Evolutionary conservation across 2,329 filamentous ascomycete genomes (phyloP), one percentile per base, ranked within the genome.

Genomic region (Fusarium concolor): DNA sequence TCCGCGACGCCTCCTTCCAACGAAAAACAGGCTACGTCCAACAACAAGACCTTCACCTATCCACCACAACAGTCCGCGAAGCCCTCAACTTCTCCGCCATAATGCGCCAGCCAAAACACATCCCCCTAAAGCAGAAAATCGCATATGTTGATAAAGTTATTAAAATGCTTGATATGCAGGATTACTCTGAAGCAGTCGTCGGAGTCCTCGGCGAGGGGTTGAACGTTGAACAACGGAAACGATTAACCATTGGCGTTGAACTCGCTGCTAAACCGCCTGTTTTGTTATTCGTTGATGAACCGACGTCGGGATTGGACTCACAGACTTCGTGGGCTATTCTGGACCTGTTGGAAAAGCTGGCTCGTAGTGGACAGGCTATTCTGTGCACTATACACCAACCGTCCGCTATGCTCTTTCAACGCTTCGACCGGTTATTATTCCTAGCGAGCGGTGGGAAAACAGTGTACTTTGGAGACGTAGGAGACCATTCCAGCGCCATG

Each of bases 21-120:
- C 89, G 93, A 54, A 94, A 94, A 79, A 95, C 92, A 0, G 93
- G 93, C 42, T 96, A 96, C 70, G 93, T 93, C 24, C 92, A 96
- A 74, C 93, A 97, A 76, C 92, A 96, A 74, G 93, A 97, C 84
- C 84, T 96, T 3, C 93, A 96, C 76, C 82, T 95, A 14, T 84
- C 89, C 15, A 96, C 92, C 0, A 88, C 89, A 1, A 96, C 93
- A 0, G 93, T 96, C 26, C 88, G 93, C 59, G 93, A 97, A 78
- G 92, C 92, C 5, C 84, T 97, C 33, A 87, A 87, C 67, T 97
- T 97, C 79, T 93, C 90, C 69, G 93, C 93, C n/a, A 77, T 93
- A 7, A 88, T 97, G 41, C 90, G 93, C 56, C 93, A 96, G 71
- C 92, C 93, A 1, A 87, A 85, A 33, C 81, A 89, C 37, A 85